These are phyloP conservation scores for Neonectria sp. DNA, from an alignment of 2,329 filamentous ascomycete species.

Conservation along the genomic window DNA sequence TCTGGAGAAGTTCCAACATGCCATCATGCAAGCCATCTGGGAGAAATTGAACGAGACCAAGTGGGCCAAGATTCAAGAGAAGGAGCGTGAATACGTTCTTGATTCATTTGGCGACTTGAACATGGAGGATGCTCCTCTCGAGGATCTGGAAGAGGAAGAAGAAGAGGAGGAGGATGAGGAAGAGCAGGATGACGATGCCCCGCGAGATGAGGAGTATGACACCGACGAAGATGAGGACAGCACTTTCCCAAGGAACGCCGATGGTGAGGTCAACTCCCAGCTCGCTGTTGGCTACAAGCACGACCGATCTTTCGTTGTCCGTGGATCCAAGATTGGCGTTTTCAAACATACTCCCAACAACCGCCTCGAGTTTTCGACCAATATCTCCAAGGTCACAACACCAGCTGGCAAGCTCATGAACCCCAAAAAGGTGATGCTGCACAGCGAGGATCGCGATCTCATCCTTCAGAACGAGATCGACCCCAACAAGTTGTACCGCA, in stretches of 20 bases:
- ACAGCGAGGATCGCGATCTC: conserved; percentile 91
- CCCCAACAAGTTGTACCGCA: conserved; percentile 92
- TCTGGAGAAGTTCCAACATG: conserved; percentile 91
- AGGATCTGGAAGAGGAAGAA: conserved; percentile 56
- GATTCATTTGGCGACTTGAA: conserved; percentile 96
- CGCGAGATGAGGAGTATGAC: conserved; percentile 79
- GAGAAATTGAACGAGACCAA: conserved; percentile 95
- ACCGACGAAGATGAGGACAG: conserved; percentile 80
- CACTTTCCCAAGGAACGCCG: conserved; percentile 80
- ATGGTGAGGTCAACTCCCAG: conserved; percentile 90
- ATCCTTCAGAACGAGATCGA: conserved; percentile 88
- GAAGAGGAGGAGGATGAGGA: conserved; percentile 70
- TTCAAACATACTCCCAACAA: conserved; percentile 98
- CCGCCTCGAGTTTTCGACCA: conserved; percentile 94
- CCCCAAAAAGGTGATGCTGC: conserved; percentile 97
- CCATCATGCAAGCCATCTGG: conserved; percentile 96
- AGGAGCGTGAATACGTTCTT: conserved; percentile 93
- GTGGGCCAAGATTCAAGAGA: conserved; percentile 93
- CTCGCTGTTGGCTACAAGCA: conserved; percentile 97
- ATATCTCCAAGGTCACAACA: conserved; percentile 95
- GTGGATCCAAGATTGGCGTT: conserved; percentile 97
- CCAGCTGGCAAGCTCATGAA: conserved; percentile 90
- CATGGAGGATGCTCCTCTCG: conserved; percentile 81
- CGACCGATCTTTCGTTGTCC: conserved; percentile 96
- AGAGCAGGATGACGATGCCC: conserved; percentile 73